These are phyloP conservation scores for Syncephalis fuscata DNA, from an alignment of 371 early-diverging fungal species.

Conservation along the genomic window DNA sequence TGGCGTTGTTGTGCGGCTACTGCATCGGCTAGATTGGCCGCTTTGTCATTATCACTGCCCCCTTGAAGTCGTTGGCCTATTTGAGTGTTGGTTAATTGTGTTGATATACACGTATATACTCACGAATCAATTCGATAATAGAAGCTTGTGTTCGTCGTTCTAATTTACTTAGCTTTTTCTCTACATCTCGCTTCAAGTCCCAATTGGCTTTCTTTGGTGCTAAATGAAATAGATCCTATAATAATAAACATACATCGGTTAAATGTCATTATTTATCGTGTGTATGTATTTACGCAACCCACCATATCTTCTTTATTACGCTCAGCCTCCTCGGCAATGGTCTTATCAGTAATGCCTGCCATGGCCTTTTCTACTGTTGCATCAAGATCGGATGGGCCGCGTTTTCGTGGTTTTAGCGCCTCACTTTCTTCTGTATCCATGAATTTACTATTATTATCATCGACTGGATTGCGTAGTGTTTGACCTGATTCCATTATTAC, in stretches of 20 bases:
- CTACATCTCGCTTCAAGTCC: constrained; percentile 76
- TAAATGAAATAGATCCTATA: constrained; percentile 54
- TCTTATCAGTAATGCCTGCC: constrained; percentile 32
- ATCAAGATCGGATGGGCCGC: too few species aligned
- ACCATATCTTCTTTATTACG: constrained; percentile 50
- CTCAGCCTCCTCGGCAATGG: constrained; percentile 35
- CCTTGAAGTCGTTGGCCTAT: constrained; percentile 1
- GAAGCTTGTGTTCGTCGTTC: constrained; percentile 55
- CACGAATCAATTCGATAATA: constrained; percentile 58
- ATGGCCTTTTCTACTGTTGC: constrained; percentile 35
- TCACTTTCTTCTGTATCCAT: constrained; percentile 23
- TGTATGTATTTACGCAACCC: constrained; percentile 8
- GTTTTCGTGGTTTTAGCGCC: constrained; percentile 8
- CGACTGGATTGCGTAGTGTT: not conserved
- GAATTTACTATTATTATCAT: constrained; percentile 13
- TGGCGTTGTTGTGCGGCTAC: not conserved
- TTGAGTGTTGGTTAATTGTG: not conserved
- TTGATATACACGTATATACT: not conserved
- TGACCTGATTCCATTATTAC: not conserved
- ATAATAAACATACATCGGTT: constrained; percentile 1
- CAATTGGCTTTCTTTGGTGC: constrained; percentile 77
- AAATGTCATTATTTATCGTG: too few species aligned
- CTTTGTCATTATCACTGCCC: not conserved
- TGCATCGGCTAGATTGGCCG: constrained; percentile 3
- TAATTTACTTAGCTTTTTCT: constrained; percentile 49